phyloP scores from a whole-genome alignment of 2,329 filamentous ascomycete genomes.

The Colletotrichum truncatum region DNA sequence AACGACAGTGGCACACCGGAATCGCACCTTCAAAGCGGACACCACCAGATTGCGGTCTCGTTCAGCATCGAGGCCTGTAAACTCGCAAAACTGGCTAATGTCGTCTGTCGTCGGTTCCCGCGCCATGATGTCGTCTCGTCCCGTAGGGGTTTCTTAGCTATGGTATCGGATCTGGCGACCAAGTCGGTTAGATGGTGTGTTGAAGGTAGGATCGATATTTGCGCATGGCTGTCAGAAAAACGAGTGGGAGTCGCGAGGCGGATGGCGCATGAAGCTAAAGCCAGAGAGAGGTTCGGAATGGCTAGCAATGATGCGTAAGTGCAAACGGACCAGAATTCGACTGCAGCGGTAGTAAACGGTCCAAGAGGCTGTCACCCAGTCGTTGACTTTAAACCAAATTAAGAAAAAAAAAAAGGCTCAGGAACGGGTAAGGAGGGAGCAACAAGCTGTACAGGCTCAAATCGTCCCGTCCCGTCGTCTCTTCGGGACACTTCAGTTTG shows the following conservation, averaged over 20 bases:
- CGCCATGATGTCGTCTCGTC: conserved; percentile 35
- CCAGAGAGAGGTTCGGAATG: background rate
- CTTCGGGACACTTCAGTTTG: conserved; percentile 3
- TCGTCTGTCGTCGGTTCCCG: conserved; percentile 46
- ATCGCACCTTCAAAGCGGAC: conserved; percentile 50
- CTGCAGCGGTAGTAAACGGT: background rate
- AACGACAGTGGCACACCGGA: background rate
- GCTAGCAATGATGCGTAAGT: background rate
- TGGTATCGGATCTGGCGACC: background rate
- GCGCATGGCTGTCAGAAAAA: conserved; percentile 7
- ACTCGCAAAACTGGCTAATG: conserved; percentile 52
- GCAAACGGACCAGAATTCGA: background rate
- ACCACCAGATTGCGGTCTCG: conserved; percentile 50
- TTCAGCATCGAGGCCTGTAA: conserved; percentile 44
- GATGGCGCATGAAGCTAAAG: conserved; percentile 18
- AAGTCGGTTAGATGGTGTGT: background rate
- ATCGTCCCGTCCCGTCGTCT: conserved; percentile 9
- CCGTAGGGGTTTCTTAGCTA: background rate
- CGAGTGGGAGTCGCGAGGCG: background rate
- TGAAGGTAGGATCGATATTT: background rate
- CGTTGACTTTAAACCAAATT: background rate
- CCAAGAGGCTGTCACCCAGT: background rate
- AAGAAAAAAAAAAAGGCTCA: background rate
- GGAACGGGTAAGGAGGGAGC: no score
- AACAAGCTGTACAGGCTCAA: background rate